Base-by-base conservation (phyloP, 2,329 filamentous ascomycete species). In the Aspergillus chevalieri region DNA sequence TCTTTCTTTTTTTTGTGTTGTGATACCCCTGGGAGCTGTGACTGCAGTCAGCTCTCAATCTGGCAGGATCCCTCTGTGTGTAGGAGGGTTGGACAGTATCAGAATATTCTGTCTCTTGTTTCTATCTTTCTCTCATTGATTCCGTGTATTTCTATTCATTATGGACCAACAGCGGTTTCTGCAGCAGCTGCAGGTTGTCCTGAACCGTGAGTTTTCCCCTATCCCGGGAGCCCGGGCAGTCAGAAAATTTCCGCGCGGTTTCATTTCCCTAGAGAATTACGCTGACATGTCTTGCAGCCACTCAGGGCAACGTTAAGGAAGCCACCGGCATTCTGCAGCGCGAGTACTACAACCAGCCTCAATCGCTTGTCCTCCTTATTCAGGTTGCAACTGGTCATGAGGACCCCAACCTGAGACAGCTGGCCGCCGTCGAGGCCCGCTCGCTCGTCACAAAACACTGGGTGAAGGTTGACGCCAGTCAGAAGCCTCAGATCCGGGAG, bases 261-360 rank as follows among this genome's bases (percentile, higher is more conserved):
- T 10, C 9, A 30, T 30, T 30, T 4, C 9, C 26, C 10, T 30
- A 10, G 5, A 30, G 26, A 12, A 30, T 9, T 30, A 4, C 26
- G 26, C 10, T 30, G 4, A 30, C 26, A 30, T 3, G 4, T 4
- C 24, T 47, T 62, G 34, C 65, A 95, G 90, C 93, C 67, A 86
- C 95, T 74, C 95, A 90, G 58, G 84, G 88, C 61, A 84, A 85
- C 73, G 85, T 95, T 71, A 94, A 96, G 81, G 83, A 87, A 58
- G 89, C 91, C 55, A 98, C 92, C 15, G 83, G 87, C 51, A 84
- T 90, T 63, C 83, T 97, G 52, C 91, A 95, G 73, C 93, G 94
- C 73, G 88, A 87, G 73, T 97, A 89, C 78, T 97, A 95, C 77
- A 85, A 83, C 63, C 82, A 89, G 60, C 86, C 92, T 36, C 82